Evolutionary conservation across 2,329 filamentous ascomycete species (phyloP), one percentile per base, ranked within the genome.

Genomic region (Tolypocladium endophyticum): DNA sequence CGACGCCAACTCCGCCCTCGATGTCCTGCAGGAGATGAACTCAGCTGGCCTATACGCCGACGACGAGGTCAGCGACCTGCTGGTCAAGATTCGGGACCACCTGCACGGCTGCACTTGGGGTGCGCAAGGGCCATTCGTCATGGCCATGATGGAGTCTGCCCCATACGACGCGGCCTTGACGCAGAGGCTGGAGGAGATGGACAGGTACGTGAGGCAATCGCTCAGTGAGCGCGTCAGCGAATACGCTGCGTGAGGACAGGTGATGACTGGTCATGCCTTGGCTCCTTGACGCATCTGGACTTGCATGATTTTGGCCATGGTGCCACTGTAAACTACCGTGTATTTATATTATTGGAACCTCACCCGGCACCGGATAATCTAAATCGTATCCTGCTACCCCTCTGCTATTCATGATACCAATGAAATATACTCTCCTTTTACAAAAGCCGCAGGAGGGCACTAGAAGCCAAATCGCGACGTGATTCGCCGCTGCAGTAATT

Each of bases 21-120:
- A 78, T 4, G 69, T 87, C 1, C 73, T 90, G 6, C 76, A 80
- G 50, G 87, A 90, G 72, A 89, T 90, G 87, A 79, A 81, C 47
- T 75, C 80, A 39, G 79, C 81, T 1, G 86, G 86, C 0, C 74
- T 89, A 5, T 79, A 80, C 55, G 83, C 82, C 61, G 80, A 88
- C 64, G 62, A 69, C 6, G 67, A 71, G 18, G 66, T 68, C 11
- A 60, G 62, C 20, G 60, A 54, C 1, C 57, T 76, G 11, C 61
- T 76, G 18, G 55, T 57, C 8, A 64, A 62, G 53, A 72, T 76
- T n/a, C 65, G 68, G 1, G 62, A 71, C 3, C 67, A 76, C 30
- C 39, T 75, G 28, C 69, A 74, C 9, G 68, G 65, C 1, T 75
- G 73, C 53, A 65, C 71, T 0, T 71, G 70, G 68, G 74, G 74